A percentile compares a stretch with the other conserved stretches of the same genome.
Conservation (phyloP, 208 protist genomes). For the Leishmania amazonensis region DNA sequence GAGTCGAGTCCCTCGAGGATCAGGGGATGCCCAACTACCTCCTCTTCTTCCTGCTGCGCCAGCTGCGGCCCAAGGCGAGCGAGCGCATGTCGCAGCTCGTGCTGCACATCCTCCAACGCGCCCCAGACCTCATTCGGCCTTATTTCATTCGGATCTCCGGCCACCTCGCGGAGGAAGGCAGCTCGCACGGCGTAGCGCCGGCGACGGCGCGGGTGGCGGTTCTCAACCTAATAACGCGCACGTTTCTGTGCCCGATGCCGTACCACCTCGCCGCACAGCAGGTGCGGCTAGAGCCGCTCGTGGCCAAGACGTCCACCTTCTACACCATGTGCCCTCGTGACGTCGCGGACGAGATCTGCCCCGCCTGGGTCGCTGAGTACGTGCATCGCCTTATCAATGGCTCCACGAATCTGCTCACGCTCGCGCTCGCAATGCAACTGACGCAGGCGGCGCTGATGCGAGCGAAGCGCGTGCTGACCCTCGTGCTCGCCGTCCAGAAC, state of each 20-base stretch:
- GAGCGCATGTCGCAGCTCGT: conserved; percentile 60
- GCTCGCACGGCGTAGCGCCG: conserved; percentile 47
- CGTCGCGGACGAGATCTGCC: conserved; percentile 84
- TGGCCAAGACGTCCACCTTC: conserved; percentile 69
- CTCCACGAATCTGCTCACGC: conserved; percentile 74
- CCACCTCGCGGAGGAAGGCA: conserved; percentile 76
- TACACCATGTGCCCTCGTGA: conserved; percentile 78
- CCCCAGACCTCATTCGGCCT: conserved; percentile 86
- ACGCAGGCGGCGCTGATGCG: conserved; percentile 81
- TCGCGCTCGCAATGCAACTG: conserved; percentile 81
- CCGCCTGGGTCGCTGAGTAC: conserved; percentile 80
- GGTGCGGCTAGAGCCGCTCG: conserved; percentile 56
- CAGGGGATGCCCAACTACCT: conserved; percentile 90
- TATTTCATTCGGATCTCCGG: conserved; percentile 84
- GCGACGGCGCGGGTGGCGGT: conserved; percentile 70
- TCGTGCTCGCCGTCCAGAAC: conserved; percentile 53
- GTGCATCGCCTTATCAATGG: conserved; percentile 85
- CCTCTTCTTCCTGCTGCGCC: conserved; percentile 87
- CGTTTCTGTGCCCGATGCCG: conserved; percentile 77
- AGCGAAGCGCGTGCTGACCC: conserved; percentile 57
- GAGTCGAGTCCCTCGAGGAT: conserved; percentile 69
- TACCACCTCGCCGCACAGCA: conserved; percentile 70
- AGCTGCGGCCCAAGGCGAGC: conserved; percentile 73
- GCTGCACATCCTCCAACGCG: conserved; percentile 73
- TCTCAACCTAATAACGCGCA: conserved; percentile 85